Conservation (phyloP, 2,329 filamentous ascomycete species). For the Incumbomyces delicatus region DNA sequence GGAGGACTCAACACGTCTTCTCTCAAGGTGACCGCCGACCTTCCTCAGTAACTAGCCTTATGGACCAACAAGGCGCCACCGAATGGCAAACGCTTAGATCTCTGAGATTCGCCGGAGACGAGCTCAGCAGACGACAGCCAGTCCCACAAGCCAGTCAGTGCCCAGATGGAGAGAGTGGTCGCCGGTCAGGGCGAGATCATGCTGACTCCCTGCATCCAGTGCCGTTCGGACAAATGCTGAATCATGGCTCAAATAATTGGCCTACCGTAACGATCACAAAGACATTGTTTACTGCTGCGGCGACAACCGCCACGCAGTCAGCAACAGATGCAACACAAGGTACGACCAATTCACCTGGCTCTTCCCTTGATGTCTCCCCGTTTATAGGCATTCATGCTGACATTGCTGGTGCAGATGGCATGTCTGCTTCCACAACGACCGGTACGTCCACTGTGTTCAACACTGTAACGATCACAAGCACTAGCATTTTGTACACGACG, state of each 20-base stretch:
- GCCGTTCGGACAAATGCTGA: conserved; percentile 2
- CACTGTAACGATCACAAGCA: conserved; percentile 1
- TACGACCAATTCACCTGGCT: background rate
- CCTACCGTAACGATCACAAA: conserved; percentile 5
- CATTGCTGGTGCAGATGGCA: background rate
- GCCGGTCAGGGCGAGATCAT: background rate
- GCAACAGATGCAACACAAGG: background rate
- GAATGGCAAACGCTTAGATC: too few relatives aligned
- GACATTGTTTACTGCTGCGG: conserved; percentile 1
- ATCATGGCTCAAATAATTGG: background rate
- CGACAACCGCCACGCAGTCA: background rate
- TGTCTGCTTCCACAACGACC: background rate
- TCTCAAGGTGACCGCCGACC: too few relatives aligned
- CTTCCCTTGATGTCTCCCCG: background rate
- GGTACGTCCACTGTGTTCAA: conserved; percentile 2
- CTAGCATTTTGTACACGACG: background rate
- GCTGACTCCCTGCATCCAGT: background rate
- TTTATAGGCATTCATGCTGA: background rate
- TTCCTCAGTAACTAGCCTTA: too few relatives aligned
- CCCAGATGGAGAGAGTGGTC: background rate
- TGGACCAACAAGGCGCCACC: too few relatives aligned
- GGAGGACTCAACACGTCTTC: too few relatives aligned
- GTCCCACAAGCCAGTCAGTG: conserved; percentile 4
- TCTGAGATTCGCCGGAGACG: too few relatives aligned
- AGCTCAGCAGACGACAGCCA: background rate